Conservation (phyloP, 2,329 filamentous ascomycete genomes). For the Penicillium sp. region DNA sequence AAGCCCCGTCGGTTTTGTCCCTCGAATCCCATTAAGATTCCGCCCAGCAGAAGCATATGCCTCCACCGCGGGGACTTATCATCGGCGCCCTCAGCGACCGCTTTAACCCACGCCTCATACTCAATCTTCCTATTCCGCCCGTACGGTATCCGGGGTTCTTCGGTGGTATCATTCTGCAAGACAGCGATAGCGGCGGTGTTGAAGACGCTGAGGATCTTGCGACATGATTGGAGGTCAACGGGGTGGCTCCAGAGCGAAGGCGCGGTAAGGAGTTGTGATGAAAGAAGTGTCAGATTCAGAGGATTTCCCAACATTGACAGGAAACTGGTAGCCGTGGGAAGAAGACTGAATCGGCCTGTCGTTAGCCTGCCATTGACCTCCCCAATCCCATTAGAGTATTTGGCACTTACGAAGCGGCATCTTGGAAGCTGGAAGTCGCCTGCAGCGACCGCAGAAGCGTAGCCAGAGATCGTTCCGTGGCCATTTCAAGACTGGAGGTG, state of each 20-base stretch:
- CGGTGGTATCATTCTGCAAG: constrained; percentile 47
- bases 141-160: constrained; percentile 37
- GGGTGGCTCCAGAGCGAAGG: constrained; percentile 59
- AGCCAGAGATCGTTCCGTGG: constrained; percentile 60
- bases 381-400: constrained; percentile 2
- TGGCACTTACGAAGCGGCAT: constrained; percentile 56
- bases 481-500: constrained; percentile 43
- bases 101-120: constrained; percentile 59
- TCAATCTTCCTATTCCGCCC: constrained; percentile 52
- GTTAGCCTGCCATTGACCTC: constrained; percentile 18
- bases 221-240: constrained; percentile 56
- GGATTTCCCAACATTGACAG: constrained; percentile 58
- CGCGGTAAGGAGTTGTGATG: constrained; percentile 59
- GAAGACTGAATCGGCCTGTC: constrained; percentile 41
- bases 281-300: constrained; percentile 60
- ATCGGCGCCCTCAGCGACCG: constrained; percentile 60
- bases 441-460: constrained; percentile 62
- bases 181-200: constrained; percentile 59
- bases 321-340: constrained; percentile 53
- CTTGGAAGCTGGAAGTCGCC: constrained; percentile 57
- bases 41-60: constrained; percentile 77
- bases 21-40: constrained; percentile 75
- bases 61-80: constrained; percentile 71
- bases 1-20: constrained; percentile 62
- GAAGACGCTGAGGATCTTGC: constrained; percentile 61